Evolutionary conservation across 352 stramenopile species (phyloP).

Genomic region (Saprolegnia diclina): DNA sequence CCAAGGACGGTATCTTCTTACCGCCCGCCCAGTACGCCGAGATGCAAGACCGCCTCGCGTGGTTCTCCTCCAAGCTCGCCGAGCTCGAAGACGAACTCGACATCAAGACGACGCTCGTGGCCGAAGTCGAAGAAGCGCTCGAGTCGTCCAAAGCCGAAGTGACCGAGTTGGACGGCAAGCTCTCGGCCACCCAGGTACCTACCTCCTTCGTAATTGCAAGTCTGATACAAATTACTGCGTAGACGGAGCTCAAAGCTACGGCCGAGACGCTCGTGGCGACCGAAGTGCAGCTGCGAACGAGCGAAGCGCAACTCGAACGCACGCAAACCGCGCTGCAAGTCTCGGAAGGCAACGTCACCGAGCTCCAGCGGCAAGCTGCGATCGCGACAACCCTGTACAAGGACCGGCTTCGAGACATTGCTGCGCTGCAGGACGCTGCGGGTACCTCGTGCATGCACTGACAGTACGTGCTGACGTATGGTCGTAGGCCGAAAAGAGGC

Average conservation of each 20-base stretch:
- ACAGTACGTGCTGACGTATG: conserved; percentile 15
- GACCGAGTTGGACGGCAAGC: conserved; percentile 31
- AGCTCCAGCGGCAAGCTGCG: conserved; percentile 27
- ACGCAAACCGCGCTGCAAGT: conserved; percentile 26
- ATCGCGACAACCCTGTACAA: conserved; percentile 26
- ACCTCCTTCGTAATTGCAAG: conserved; percentile 6
- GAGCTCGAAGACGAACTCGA: conserved; percentile 82
- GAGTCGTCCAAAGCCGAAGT: conserved; percentile 47
- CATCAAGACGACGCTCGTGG: conserved; percentile 44
- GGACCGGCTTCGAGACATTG: conserved; percentile 17
- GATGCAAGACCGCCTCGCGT: conserved; percentile 81
- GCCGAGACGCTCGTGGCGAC: conserved; percentile 28
- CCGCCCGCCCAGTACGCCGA: conserved; percentile 85
- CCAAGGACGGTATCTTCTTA: conserved; percentile 91
- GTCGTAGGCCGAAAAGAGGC: conserved; percentile 29
- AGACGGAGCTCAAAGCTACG: conserved; percentile 14
- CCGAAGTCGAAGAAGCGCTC: conserved; percentile 68
- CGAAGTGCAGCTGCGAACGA: conserved; percentile 25
- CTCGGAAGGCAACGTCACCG: conserved; percentile 26
- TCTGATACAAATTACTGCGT: not conserved
- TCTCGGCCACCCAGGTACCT: conserved; percentile 18
- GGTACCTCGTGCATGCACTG: conserved; percentile 21
- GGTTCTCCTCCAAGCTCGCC: conserved; percentile 62
- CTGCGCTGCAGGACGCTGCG: conserved; percentile 22
- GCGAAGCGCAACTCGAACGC: conserved; percentile 22